Percentiles rank a stretch among this genome's conserved stretches.
Conservation (phyloP, 1,284 basidiomycete genomes). For the Xerocomus minutiporus region DNA sequence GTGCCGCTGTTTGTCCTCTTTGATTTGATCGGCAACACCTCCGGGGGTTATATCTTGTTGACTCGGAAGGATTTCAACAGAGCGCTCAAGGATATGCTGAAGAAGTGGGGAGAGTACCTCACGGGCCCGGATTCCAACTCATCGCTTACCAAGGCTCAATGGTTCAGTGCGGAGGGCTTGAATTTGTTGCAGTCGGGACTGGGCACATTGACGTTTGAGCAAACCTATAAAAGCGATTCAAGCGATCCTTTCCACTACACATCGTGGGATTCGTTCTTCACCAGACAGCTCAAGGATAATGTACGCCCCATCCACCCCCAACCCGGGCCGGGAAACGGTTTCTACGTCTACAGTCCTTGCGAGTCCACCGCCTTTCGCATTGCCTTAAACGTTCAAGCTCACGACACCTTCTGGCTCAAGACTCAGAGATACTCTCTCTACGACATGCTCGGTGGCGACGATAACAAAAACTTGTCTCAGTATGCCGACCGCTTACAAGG, state of each 20-base stretch:
- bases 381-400: constrained; percentile 28
- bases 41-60: constrained; percentile 19
- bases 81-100: constrained; percentile 11
- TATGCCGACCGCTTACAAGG: constrained; percentile 35
- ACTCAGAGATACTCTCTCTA: constrained; percentile 37
- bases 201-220: too few species aligned
- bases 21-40: constrained; percentile 21
- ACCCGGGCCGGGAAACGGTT: background rate
- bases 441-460: constrained; percentile 30
- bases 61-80: constrained; percentile 18
- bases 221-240: too few species aligned
- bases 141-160: too few species aligned
- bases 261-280: constrained; percentile 5
- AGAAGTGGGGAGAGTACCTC: too few species aligned
- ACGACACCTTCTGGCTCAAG: constrained; percentile 42
- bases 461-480: constrained; percentile 1
- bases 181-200: too few species aligned
- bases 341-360: constrained; percentile 38
- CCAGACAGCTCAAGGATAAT: constrained; percentile 18
- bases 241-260: background rate
- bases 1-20: constrained; percentile 21
- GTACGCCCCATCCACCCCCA: constrained; percentile 34
- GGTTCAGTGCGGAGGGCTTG: too few species aligned
- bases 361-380: constrained; percentile 42
- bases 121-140: too few species aligned